Percentiles rank a stretch among this genome's conserved stretches.
Evolutionary conservation across 768 basidiomycete species (phyloP).

Genomic region (Lepiota brunneoincarnata): DNA sequence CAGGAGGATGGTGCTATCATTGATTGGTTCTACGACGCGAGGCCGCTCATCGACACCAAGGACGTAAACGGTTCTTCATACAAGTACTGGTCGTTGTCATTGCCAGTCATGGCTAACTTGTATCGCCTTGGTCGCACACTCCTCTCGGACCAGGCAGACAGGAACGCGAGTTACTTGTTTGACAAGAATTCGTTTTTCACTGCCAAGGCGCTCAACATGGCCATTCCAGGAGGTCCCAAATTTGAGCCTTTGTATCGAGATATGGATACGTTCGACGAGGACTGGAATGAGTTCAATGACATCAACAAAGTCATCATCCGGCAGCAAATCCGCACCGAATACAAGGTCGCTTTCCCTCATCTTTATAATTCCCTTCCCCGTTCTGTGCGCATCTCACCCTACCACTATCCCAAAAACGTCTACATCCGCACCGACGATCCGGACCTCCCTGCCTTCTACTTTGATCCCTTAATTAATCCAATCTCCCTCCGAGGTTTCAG

Average conservation of each 20-base stretch:
- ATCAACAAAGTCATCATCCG: constrained; percentile 99
- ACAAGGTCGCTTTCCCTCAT: constrained; percentile 99
- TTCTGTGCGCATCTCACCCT: constrained; percentile 87
- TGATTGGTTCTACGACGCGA: constrained; percentile 99
- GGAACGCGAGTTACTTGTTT: constrained; percentile 89
- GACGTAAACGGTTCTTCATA: constrained; percentile 92
- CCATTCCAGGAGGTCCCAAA: constrained; percentile 97
- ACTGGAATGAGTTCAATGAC: constrained; percentile 99
- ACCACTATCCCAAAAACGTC: constrained; percentile 94
- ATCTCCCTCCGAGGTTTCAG: constrained; percentile 87
- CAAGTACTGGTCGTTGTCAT: constrained; percentile 85
- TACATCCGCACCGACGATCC: constrained; percentile 99
- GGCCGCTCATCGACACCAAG: constrained; percentile 88
- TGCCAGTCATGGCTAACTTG: constrained; percentile 96
- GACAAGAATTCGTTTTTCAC: constrained; percentile 99
- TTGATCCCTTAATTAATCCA: constrained; percentile 97
- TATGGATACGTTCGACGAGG: constrained; percentile 96
- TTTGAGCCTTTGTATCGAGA: constrained; percentile 97
- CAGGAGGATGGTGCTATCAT: constrained; percentile 90
- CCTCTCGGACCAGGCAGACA: constrained; percentile 89
- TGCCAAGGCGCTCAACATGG: constrained; percentile 95
- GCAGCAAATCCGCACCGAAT: constrained; percentile 97
- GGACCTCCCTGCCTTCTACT: constrained; percentile 99
- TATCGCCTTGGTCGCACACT: constrained; percentile 95
- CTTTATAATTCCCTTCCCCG: constrained; percentile 98